These are phyloP conservation scores for Avena eriantha DNA, from an alignment of 176 grass and related monocot species.

Conservation along the genomic window DNA sequence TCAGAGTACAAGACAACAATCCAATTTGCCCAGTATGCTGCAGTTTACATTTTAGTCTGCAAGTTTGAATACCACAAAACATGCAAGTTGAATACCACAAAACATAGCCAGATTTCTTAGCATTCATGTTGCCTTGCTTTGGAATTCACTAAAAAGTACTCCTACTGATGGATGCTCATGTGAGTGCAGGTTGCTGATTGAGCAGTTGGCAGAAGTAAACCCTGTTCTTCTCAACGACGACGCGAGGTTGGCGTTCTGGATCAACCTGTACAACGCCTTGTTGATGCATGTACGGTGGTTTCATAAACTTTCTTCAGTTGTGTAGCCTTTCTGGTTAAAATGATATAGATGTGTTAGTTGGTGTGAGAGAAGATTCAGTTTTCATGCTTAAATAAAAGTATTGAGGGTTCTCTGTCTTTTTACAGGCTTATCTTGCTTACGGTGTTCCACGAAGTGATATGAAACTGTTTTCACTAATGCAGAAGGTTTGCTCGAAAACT, in stretches of 20 bases:
- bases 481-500: constrained; percentile 67
- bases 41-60: neutral
- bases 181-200: constrained; percentile 74
- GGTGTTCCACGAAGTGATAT: constrained; percentile 88
- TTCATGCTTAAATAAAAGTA: neutral
- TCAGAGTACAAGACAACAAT: neutral
- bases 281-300: constrained; percentile 84
- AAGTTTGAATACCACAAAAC: constrained; percentile 7
- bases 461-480: constrained; percentile 91
- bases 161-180: constrained; percentile 41
- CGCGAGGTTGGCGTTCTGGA: constrained; percentile 92
- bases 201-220: constrained; percentile 91
- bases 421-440: constrained; percentile 96
- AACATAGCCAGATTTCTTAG: neutral
- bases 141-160: neutral
- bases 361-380: neutral
- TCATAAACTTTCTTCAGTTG: neutral
- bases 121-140: neutral
- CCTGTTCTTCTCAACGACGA: constrained; percentile 68
- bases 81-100: constrained; percentile 1
- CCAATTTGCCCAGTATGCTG: too few relatives aligned
- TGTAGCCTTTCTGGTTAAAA: constrained; percentile 15
- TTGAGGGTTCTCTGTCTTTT: neutral
- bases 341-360: neutral
- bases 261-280: constrained; percentile 91